phyloP scores from a whole-genome alignment of 2,329 filamentous ascomycete genomes.

The Chaetoscypha palmicola region DNA sequence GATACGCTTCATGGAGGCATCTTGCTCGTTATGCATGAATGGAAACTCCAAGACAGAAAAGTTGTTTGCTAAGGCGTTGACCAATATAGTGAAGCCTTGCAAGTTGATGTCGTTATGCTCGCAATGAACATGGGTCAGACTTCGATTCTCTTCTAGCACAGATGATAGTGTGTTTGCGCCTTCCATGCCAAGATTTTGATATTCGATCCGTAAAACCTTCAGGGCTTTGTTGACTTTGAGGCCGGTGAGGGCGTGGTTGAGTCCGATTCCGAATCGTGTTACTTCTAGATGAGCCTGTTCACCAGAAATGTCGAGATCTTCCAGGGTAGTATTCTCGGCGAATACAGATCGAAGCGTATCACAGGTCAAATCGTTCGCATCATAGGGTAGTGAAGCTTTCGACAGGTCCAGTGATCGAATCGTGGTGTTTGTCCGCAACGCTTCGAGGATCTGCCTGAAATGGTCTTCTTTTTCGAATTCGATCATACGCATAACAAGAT shows the following conservation, averaged over 20 bases:
- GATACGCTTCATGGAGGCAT: slow-evolving; percentile 48
- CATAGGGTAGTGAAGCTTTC: slow-evolving; percentile 61
- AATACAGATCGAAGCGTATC: slow-evolving; percentile 57
- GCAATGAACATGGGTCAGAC: slow-evolving; percentile 59
- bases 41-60: slow-evolving; percentile 55
- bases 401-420: slow-evolving; percentile 62
- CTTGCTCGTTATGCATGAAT: slow-evolving; percentile 54
- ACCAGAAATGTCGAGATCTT: slow-evolving; percentile 63
- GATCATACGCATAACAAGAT: slow-evolving; percentile 59
- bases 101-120: slow-evolving; percentile 66
- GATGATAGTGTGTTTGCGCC: slow-evolving; percentile 63
- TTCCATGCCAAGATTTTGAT: slow-evolving; percentile 62
- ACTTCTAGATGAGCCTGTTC: slow-evolving; percentile 66
- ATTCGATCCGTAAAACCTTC: slow-evolving; percentile 55
- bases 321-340: slow-evolving; percentile 57
- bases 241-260: slow-evolving; percentile 59
- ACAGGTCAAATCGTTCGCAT: slow-evolving; percentile 61
- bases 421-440: slow-evolving; percentile 54
- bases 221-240: slow-evolving; percentile 57
- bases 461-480: slow-evolving; percentile 42
- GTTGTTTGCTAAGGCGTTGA: slow-evolving; percentile 62
- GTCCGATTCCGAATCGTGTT: slow-evolving; percentile 59
- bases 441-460: slow-evolving; percentile 56
- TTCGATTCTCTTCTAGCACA: slow-evolving; percentile 57
- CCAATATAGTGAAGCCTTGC: slow-evolving; percentile 61